Conservation (phyloP, 768 basidiomycete species). For the Asterophora parasitica region DNA sequence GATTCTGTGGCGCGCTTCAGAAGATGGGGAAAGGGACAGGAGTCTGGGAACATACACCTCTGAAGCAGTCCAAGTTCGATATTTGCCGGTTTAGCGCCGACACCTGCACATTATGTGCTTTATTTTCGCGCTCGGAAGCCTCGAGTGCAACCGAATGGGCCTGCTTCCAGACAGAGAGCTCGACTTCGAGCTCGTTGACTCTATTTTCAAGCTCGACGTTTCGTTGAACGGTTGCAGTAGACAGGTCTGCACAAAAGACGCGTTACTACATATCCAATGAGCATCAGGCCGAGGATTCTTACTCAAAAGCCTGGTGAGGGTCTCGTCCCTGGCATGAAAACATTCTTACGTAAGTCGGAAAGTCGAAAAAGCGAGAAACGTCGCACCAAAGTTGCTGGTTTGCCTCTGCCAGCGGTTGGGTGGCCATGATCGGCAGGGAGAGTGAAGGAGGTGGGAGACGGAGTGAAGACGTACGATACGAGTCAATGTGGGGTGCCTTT, state of each 20-base stretch:
- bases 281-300: constrained; percentile 12
- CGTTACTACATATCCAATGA: not conserved
- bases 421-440: constrained; percentile 45
- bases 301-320: constrained; percentile 60
- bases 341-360: constrained; percentile 14
- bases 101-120: constrained; percentile 65
- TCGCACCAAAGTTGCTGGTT: constrained; percentile 65
- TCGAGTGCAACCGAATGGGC: constrained; percentile 62
- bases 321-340: constrained; percentile 52
- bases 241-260: constrained; percentile 44
- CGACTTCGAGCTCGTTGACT: constrained; percentile 63
- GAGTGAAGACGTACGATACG: constrained; percentile 33
- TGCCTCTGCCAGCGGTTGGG: constrained; percentile 51
- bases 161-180: constrained; percentile 66
- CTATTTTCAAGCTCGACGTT: constrained; percentile 61
- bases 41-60: constrained; percentile 20
- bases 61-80: constrained; percentile 50
- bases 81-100: constrained; percentile 62
- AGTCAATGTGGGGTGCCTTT: constrained; percentile 39
- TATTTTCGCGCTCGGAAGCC: constrained; percentile 55
- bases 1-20: constrained; percentile 36
- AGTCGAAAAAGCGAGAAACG: constrained; percentile 6
- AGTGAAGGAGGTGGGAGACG: constrained; percentile 29
- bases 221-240: constrained; percentile 56
- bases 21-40: not conserved